These are phyloP conservation scores for Cladosporium sp. DNA, from an alignment of 2,329 filamentous ascomycete genomes.

Conservation along the genomic window DNA sequence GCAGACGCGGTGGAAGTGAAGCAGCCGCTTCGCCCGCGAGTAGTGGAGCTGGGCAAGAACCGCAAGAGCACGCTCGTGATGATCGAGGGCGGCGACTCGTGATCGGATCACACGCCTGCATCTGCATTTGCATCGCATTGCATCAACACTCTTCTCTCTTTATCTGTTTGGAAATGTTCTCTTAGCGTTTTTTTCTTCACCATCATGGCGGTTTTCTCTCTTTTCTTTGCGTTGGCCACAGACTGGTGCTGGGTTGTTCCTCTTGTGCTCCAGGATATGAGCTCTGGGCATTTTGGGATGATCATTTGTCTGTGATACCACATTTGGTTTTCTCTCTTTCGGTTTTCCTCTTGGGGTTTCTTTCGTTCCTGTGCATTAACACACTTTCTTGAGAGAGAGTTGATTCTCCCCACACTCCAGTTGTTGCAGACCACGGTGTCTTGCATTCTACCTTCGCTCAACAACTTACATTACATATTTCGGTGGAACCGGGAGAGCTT, in stretches of 20 bases:
- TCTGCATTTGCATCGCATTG: not conserved
- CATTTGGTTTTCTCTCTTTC: not conserved
- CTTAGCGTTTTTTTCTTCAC: not conserved
- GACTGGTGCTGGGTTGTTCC: not conserved
- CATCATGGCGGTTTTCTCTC: not conserved
- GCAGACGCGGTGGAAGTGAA: constrained; percentile 27
- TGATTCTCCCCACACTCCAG: not conserved
- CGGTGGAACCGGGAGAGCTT: not conserved
- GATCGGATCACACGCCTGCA: not conserved
- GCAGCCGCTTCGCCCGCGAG: constrained; percentile 35
- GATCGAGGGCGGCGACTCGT: constrained; percentile 28
- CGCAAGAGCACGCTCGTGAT: constrained; percentile 38
- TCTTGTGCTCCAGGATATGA: not conserved
- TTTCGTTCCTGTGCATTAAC: not conserved
- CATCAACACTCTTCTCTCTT: not conserved
- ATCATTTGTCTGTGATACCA: not conserved
- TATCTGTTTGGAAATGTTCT: not conserved
- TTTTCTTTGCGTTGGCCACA: not conserved
- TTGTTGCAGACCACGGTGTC: not conserved
- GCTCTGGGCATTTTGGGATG: not conserved
- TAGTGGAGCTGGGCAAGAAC: constrained; percentile 37
- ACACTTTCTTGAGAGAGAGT: not conserved
- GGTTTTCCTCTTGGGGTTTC: not conserved
- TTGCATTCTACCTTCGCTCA: not conserved
- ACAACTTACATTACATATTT: not conserved